A percentile compares a stretch with the other conserved stretches of the same genome.
phyloP scores from a whole-genome alignment of 306 rosid species.

The Vachellia pachyceras region DNA sequence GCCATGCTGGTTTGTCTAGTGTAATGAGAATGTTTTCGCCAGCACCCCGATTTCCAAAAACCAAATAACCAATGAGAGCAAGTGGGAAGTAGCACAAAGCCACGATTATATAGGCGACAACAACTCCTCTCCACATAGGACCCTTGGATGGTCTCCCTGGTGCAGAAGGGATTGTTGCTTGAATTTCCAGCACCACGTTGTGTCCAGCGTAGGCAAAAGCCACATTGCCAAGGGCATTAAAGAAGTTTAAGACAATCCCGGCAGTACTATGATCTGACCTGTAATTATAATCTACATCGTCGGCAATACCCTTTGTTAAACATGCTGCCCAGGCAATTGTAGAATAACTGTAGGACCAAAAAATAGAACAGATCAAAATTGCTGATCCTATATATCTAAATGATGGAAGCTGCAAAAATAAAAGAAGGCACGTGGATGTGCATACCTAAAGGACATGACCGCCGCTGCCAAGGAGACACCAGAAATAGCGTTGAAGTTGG shows the following conservation, averaged over 20 bases:
- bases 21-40: slow-evolving; percentile 63
- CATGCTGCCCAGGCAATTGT: slow-evolving; percentile 87
- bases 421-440: neutral
- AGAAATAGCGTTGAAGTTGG: slow-evolving; percentile 69
- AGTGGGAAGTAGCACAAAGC: slow-evolving; percentile 95
- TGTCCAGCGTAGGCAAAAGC: slow-evolving; percentile 99
- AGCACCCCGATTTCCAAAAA: slow-evolving; percentile 60
- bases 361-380: neutral
- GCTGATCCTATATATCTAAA: neutral
- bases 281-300: slow-evolving; percentile 63
- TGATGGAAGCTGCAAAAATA: neutral
- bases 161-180: slow-evolving; percentile 90
- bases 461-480: slow-evolving; percentile 81
- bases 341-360: slow-evolving; percentile 62
- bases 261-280: slow-evolving; percentile 44
- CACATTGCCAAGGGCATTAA: slow-evolving; percentile 69
- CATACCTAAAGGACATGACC: slow-evolving; percentile 78
- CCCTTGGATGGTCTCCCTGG: slow-evolving; percentile 89
- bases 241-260: slow-evolving; percentile 66
- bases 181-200: slow-evolving; percentile 91
- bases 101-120: slow-evolving; percentile 79
- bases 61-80: slow-evolving; percentile 72
- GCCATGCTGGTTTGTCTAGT: slow-evolving; percentile 72
- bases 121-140: slow-evolving; percentile 95
- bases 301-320: slow-evolving; percentile 59